Evolutionary conservation across 495 filamentous ascomycete genomes (phyloP).

Genomic region (Halenospora varia): DNA sequence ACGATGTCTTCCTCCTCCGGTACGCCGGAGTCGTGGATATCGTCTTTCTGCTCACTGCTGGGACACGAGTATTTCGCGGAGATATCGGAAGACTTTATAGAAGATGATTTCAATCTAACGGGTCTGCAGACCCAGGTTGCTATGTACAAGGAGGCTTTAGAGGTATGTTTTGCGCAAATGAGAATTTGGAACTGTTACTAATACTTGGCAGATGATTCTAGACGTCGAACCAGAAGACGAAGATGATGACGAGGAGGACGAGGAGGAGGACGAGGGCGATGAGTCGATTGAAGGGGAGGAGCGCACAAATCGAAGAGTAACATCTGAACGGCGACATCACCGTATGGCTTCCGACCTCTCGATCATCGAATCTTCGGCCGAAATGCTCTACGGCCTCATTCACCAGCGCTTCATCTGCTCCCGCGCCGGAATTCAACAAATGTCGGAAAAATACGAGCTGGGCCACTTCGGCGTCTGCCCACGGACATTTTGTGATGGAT

Average conservation of each 20-base stretch:
- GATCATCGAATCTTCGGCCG: constrained; percentile 92
- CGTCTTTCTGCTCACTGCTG: constrained; percentile 89
- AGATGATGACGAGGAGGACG: constrained; percentile 67
- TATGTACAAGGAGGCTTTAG: constrained; percentile 94
- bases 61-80: constrained; percentile 99
- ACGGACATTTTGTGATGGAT: constrained; percentile 79
- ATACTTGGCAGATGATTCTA: constrained; percentile 76
- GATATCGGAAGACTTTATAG: constrained; percentile 97
- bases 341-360: constrained; percentile 87
- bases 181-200: neutral
- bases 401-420: constrained; percentile 98
- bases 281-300: constrained; percentile 69
- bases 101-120: constrained; percentile 99
- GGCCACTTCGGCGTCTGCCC: constrained; percentile 94
- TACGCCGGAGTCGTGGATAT: constrained; percentile 93
- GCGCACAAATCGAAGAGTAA: constrained; percentile 49
- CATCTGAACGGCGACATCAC: constrained; percentile 69
- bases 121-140: constrained; percentile 91
- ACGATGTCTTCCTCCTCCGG: constrained; percentile 70
- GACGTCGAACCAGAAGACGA: constrained; percentile 96
- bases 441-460: constrained; percentile 97
- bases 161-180: constrained; percentile 32
- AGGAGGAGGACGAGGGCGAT: constrained; percentile 75
- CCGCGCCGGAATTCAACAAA: constrained; percentile 94
- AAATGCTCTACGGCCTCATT: constrained; percentile 95